These are phyloP conservation scores for Penicillium lividum DNA, from an alignment of 495 filamentous ascomycete genomes.

Conservation along the genomic window DNA sequence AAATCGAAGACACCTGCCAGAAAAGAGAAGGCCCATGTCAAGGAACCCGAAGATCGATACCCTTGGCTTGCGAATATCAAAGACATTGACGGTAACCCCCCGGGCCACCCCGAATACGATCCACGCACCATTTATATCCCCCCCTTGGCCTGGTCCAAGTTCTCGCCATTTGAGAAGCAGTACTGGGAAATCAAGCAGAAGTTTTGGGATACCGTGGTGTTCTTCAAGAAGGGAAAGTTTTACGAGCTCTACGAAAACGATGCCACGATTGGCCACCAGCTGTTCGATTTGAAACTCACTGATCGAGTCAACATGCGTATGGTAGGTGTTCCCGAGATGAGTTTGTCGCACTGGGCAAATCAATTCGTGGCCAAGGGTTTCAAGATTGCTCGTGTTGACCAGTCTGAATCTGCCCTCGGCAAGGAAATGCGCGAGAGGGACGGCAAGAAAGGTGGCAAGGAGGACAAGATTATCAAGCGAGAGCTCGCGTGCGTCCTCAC, in stretches of 20 bases:
- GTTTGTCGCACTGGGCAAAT: constrained; percentile 88
- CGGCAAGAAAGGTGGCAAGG: constrained; percentile 58
- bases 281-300: constrained; percentile 97
- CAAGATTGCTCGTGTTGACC: constrained; percentile 96
- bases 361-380: constrained; percentile 92
- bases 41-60: constrained; percentile 80
- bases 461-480: constrained; percentile 88
- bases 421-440: constrained; percentile 98
- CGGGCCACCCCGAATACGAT: constrained; percentile 86
- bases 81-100: constrained; percentile 79
- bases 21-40: constrained; percentile 76
- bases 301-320: constrained; percentile 99
- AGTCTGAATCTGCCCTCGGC: constrained; percentile 89
- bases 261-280: constrained; percentile 93
- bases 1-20: constrained; percentile 47
- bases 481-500: constrained; percentile 92
- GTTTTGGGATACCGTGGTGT: constrained; percentile 95
- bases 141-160: constrained; percentile 68
- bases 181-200: constrained; percentile 99
- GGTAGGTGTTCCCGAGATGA: constrained; percentile 92
- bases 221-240: constrained; percentile 99
- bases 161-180: constrained; percentile 94
- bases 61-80: constrained; percentile 82
- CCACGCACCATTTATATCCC: constrained; percentile 91
- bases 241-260: constrained; percentile 99